Evolutionary conservation across 768 basidiomycete species (phyloP).

Genomic region (Scleroderma bovista): DNA sequence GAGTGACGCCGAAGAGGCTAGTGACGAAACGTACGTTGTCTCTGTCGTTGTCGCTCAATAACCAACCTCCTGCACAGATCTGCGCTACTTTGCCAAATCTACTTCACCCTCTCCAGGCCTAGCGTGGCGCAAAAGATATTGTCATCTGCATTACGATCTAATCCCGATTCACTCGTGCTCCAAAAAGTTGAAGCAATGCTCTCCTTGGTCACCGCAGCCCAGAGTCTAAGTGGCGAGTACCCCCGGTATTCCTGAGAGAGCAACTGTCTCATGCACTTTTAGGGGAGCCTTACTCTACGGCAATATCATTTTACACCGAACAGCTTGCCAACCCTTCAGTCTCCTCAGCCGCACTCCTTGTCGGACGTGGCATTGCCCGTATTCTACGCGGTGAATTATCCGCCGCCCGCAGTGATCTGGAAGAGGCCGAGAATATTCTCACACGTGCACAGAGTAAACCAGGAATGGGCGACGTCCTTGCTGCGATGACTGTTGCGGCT

Average conservation of each 20-base stretch:
- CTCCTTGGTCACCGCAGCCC: conserved; percentile 68
- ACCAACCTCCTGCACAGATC: conserved; percentile 43
- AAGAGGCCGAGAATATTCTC: conserved; percentile 50
- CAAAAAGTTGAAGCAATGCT: conserved; percentile 86
- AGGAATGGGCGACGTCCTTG: conserved; percentile 58
- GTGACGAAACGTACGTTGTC: conserved; percentile 76
- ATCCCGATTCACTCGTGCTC: conserved; percentile 85
- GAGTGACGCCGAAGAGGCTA: conserved; percentile 60
- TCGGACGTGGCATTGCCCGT: conserved; percentile 74
- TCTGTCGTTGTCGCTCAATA: neutral
- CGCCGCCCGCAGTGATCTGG: conserved; percentile 76
- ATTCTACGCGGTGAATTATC: conserved; percentile 70
- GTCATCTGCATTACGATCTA: conserved; percentile 76
- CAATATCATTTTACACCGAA: conserved; percentile 69
- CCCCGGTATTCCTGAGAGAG: conserved; percentile 19
- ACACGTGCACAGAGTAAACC: conserved; percentile 37
- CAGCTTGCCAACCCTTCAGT: conserved; percentile 78
- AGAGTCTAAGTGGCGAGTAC: conserved; percentile 43
- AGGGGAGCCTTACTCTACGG: conserved; percentile 34
- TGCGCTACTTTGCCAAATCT: conserved; percentile 77
- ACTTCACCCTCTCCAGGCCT: conserved; percentile 83
- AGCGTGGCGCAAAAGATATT: conserved; percentile 86
- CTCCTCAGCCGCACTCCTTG: conserved; percentile 66
- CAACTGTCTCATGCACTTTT: neutral
- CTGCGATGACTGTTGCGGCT: conserved; percentile 59